Conservation (phyloP, 169 alveolate species). For the Cryptosporidium sp. region DNA sequence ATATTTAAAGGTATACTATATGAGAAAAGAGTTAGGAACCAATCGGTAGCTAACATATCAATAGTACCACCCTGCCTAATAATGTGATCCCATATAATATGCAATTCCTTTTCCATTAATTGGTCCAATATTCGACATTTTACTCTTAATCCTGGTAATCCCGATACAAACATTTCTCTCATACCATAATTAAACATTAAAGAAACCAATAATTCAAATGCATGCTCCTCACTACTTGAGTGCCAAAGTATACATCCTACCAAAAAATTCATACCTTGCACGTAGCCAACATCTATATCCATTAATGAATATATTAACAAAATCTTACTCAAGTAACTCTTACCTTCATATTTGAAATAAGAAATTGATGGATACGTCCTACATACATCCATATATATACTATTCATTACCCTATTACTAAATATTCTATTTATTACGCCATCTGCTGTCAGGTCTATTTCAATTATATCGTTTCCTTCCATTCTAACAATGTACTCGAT, state of each 20-base stretch:
- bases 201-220: conserved; percentile 83
- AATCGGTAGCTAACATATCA: conserved; percentile 86
- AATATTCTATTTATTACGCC: conserved; percentile 29
- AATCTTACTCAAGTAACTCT: conserved; percentile 26
- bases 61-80: conserved; percentile 79
- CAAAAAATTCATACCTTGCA: conserved; percentile 89
- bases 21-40: conserved; percentile 86
- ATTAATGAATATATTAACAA: conserved; percentile 50
- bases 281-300: conserved; percentile 83
- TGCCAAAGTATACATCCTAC: conserved; percentile 89
- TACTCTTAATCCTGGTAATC: conserved; percentile 38
- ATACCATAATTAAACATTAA: conserved; percentile 84
- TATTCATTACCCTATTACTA: conserved; percentile 39
- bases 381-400: conserved; percentile 74
- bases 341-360: conserved; percentile 49
- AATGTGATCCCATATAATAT: conserved; percentile 48
- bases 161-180: conserved; percentile 83
- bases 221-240: conserved; percentile 83
- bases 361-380: conserved; percentile 71
- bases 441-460: neutral
- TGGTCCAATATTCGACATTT: conserved; percentile 46
- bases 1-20: conserved; percentile 81
- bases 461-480: conserved; percentile 2
- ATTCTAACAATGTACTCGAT: conserved; percentile 46
- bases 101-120: conserved; percentile 28